phyloP scores from a whole-genome alignment of 108 stramenopile species.

The Epithemia pelagica region DNA sequence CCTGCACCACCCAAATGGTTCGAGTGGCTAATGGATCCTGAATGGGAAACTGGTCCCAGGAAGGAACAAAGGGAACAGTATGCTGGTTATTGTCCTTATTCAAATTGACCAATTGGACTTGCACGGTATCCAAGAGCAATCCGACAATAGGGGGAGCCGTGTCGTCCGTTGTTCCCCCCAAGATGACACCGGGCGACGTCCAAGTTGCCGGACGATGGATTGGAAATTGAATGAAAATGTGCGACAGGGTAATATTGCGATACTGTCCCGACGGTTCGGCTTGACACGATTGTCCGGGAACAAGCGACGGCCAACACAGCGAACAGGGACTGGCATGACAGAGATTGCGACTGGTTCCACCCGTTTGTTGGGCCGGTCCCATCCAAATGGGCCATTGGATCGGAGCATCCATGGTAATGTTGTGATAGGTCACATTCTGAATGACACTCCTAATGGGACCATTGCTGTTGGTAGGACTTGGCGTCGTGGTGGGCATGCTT shows the following conservation, averaged over 20 bases:
- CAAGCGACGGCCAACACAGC: conserved; percentile 30
- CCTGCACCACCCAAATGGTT: too few species aligned
- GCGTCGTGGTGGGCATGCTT: not conserved
- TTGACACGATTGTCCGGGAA: conserved; percentile 18
- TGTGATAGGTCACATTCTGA: conserved; percentile 35
- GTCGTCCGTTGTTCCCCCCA: conserved; percentile 7
- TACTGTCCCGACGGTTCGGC: conserved; percentile 5
- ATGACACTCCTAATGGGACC: conserved; percentile 23
- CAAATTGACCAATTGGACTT: too few species aligned
- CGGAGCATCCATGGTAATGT: conserved; percentile 37
- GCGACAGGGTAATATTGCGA: conserved; percentile 19
- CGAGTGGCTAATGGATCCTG: too few species aligned
- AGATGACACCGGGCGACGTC: conserved; percentile 24
- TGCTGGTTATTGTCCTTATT: too few species aligned
- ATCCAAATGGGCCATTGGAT: conserved; percentile 56
- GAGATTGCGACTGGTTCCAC: conserved; percentile 4
- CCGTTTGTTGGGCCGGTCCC: conserved; percentile 48
- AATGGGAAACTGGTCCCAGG: too few species aligned
- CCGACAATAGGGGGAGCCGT: conserved; percentile 3
- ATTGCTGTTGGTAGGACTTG: too few species aligned
- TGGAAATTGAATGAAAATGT: conserved; percentile 21
- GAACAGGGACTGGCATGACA: conserved; percentile 33
- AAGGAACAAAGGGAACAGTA: too few species aligned
- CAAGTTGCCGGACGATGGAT: too few species aligned
- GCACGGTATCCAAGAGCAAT: conserved; percentile 20